A percentile compares a stretch with the other conserved stretches of the same genome.
Conservation (phyloP, 768 basidiomycete species). For the Megacollybia marginata region DNA sequence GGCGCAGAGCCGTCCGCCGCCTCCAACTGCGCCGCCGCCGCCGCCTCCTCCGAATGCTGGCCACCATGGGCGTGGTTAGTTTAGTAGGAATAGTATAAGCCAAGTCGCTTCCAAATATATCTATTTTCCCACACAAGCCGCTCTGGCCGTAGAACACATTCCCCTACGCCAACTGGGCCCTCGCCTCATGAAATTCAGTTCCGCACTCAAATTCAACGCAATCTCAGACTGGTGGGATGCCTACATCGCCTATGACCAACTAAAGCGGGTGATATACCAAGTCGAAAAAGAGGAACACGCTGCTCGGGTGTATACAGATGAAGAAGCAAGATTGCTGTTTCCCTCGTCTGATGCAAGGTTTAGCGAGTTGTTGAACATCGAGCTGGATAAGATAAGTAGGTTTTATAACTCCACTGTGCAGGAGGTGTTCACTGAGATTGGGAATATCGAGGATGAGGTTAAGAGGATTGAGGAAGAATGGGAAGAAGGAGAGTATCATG, state of each 20-base stretch:
- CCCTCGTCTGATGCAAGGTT: slow-evolving; percentile 54
- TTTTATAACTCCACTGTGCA: slow-evolving; percentile 79
- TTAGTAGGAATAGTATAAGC: too few species aligned
- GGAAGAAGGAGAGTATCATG: slow-evolving; percentile 41
- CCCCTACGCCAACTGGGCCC: too few species aligned
- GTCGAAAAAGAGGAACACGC: slow-evolving; percentile 69
- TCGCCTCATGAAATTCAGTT: slow-evolving; percentile 30
- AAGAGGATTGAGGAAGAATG: slow-evolving; percentile 55
- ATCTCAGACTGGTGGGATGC: slow-evolving; percentile 91
- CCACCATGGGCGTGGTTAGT: too few species aligned
- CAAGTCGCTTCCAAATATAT: too few species aligned
- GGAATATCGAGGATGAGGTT: slow-evolving; percentile 50
- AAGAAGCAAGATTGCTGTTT: slow-evolving; percentile 55
- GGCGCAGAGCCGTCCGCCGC: too few species aligned
- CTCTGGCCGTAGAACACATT: too few species aligned
- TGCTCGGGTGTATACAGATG: slow-evolving; percentile 32
- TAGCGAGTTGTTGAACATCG: slow-evolving; percentile 67
- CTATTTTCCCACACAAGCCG: neutral
- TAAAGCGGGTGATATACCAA: slow-evolving; percentile 83
- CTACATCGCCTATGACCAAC: slow-evolving; percentile 82
- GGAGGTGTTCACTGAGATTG: slow-evolving; percentile 58
- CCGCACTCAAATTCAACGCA: slow-evolving; percentile 86
- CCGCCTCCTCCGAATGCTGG: too few species aligned
- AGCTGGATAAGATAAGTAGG: slow-evolving; percentile 68
- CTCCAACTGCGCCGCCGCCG: too few species aligned